Percentiles rank a stretch among this genome's conserved stretches.
phyloP scores from a whole-genome alignment of 805 yeast genomes.

The Nakazawaea molendinolei region DNA sequence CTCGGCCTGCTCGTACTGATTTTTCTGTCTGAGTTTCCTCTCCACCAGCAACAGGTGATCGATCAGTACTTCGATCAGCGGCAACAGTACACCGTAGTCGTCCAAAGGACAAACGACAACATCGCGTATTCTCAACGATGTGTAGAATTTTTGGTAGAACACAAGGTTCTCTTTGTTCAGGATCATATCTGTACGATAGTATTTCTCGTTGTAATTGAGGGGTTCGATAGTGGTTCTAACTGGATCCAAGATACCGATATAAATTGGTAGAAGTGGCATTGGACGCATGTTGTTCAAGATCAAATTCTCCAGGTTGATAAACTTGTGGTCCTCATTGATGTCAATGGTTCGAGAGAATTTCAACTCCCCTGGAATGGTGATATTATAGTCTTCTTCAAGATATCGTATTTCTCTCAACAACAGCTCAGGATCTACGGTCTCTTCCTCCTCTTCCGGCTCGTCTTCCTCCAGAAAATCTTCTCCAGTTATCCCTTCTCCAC shows the following conservation, averaged over 20 bases:
- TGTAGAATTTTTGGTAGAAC: constrained; percentile 9
- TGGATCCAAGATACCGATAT: constrained; percentile 6
- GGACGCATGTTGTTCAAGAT: constrained; percentile 2
- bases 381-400: constrained; percentile 6
- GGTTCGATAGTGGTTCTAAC: neutral
- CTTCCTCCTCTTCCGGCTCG: neutral
- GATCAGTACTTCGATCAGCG: constrained; percentile 2
- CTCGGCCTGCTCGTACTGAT: neutral
- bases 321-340: neutral
- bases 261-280: constrained; percentile 5
- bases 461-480: neutral
- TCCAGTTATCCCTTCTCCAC: no score
- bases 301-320: neutral
- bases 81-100: neutral
- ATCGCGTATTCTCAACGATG: constrained; percentile 1
- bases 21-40: neutral
- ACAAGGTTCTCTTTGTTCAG: constrained; percentile 3
- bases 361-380: constrained; percentile 6
- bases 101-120: constrained; percentile 6
- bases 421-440: neutral
- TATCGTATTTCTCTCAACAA: constrained; percentile 2
- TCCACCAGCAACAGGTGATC: constrained; percentile 2
- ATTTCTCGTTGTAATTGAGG: neutral
- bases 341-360: neutral
- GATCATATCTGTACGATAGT: constrained; percentile 1